Conservation (phyloP, 495 filamentous ascomycete species). For the Aspergillus wentii region DNA sequence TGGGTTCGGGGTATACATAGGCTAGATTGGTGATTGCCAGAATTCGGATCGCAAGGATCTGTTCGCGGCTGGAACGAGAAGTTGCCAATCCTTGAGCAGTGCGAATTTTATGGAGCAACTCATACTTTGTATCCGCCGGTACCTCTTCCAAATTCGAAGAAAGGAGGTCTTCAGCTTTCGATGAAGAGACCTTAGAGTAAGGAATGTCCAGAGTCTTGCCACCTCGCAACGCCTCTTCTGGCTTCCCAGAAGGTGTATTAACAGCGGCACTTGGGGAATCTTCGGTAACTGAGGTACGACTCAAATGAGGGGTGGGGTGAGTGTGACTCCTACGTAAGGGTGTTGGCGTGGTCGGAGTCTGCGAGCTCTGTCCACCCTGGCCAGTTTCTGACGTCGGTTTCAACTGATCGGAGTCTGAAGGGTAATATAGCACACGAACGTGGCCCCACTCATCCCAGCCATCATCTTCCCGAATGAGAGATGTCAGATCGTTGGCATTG, state of each 20-base stretch:
- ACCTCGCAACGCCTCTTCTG: slow-evolving; percentile 36
- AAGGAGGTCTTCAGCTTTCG: slow-evolving; percentile 63
- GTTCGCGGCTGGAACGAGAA: slow-evolving; percentile 61
- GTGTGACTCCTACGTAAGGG: slow-evolving; percentile 43
- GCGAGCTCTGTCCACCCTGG: slow-evolving; percentile 20
- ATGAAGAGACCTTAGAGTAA: slow-evolving; percentile 54
- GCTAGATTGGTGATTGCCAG: slow-evolving; percentile 89
- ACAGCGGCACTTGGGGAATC: slow-evolving; percentile 40
- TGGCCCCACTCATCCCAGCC: slow-evolving; percentile 66
- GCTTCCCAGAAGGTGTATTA: slow-evolving; percentile 21
- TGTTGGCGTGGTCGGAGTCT: slow-evolving; percentile 45
- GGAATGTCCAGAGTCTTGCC: slow-evolving; percentile 70
- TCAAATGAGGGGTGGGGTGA: slow-evolving; percentile 50
- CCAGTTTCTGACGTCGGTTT: slow-evolving; percentile 23
- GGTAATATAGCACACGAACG: slow-evolving; percentile 64
- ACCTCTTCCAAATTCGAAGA: slow-evolving; percentile 57
- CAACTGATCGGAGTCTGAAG: slow-evolving; percentile 27
- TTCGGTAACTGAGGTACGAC: slow-evolving; percentile 45
- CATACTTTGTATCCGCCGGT: slow-evolving; percentile 71
- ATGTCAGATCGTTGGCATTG: slow-evolving; percentile 71
- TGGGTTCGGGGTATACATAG: slow-evolving; percentile 74
- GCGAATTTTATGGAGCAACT: slow-evolving; percentile 78
- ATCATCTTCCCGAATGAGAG: slow-evolving; percentile 54
- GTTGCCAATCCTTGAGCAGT: slow-evolving; percentile 70
- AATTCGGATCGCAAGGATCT: slow-evolving; percentile 74